phyloP scores from a whole-genome alignment of 2,329 filamentous ascomycete genomes.

The Didymella arachidicola region DNA sequence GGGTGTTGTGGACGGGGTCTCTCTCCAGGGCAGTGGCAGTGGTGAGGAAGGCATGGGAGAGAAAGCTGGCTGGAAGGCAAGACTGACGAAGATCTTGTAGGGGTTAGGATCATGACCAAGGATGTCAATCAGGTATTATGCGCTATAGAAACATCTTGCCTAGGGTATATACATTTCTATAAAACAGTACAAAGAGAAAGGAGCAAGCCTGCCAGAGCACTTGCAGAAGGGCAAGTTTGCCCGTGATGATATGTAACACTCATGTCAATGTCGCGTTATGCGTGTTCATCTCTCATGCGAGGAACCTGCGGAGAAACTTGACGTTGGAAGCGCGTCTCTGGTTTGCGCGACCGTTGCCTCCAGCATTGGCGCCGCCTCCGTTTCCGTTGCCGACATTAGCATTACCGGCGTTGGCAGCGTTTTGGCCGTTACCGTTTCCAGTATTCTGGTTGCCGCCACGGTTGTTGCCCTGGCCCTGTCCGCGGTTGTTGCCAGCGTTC shows the following conservation, averaged over 20 bases:
- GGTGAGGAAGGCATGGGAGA: conserved; percentile 33
- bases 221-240: background rate
- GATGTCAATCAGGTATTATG: too few relatives aligned
- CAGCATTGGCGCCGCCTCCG: background rate
- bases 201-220: conserved; percentile 17
- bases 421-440: conserved; percentile 16
- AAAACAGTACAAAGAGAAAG: background rate
- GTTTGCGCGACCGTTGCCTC: conserved; percentile 23
- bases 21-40: conserved; percentile 36
- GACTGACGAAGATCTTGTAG: conserved; percentile 46
- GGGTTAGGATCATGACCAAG: too few relatives aligned
- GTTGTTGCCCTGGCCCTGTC: background rate
- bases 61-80: conserved; percentile 47
- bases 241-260: background rate
- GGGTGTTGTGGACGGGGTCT: conserved; percentile 37
- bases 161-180: conserved; percentile 16
- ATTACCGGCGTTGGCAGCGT: too few relatives aligned
- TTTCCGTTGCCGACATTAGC: too few relatives aligned
- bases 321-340: conserved; percentile 11
- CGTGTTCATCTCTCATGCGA: conserved; percentile 1
- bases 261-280: background rate
- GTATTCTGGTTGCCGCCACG: conserved; percentile 21
- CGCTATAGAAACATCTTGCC: background rate
- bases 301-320: conserved; percentile 15
- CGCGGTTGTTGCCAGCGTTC: conserved; percentile 1